Percentiles rank a stretch among this genome's conserved stretches.
phyloP scores from a whole-genome alignment of 225 moss, liverwort and hornwort genomes.

The Marchantia polymorpha region DNA sequence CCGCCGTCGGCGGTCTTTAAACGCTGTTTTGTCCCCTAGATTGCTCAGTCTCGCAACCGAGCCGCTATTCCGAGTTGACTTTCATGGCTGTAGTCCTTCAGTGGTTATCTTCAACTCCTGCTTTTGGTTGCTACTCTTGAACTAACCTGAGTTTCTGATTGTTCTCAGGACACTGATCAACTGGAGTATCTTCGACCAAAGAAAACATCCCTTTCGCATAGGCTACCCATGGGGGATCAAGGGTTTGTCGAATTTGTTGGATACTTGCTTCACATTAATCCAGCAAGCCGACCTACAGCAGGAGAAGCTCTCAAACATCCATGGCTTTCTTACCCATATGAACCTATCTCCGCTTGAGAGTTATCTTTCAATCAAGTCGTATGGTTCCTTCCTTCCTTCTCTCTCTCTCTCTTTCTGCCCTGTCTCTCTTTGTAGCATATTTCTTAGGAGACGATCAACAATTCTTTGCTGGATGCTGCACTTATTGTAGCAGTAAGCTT shows the following conservation, averaged over 20 bases:
- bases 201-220: slow-evolving; percentile 82
- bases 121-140: not conserved
- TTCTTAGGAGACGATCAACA: slow-evolving; percentile 40
- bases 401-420: not conserved
- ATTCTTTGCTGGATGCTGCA: slow-evolving; percentile 45
- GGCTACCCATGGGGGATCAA: slow-evolving; percentile 97
- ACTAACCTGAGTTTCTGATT: not conserved
- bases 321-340: slow-evolving; percentile 94
- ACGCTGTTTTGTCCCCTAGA: not conserved
- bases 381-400: slow-evolving; percentile 6
- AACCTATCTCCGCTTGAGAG: slow-evolving; percentile 76
- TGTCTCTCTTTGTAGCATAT: slow-evolving; percentile 50
- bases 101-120: not conserved
- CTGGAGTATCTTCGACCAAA: slow-evolving; percentile 80
- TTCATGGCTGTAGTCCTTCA: not conserved
- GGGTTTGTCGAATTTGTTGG: slow-evolving; percentile 94
- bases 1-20: too few relatives aligned
- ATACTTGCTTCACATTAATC: slow-evolving; percentile 71
- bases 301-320: slow-evolving; percentile 84
- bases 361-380: slow-evolving; percentile 18
- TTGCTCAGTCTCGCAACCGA: not conserved
- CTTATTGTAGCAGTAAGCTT: slow-evolving; percentile 32
- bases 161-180: slow-evolving; percentile 73
- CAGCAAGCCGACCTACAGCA: slow-evolving; percentile 70
- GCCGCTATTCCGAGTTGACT: not conserved